These are phyloP conservation scores for Dryadomyces sulphureus DNA, from an alignment of 2,329 filamentous ascomycete genomes.

Conservation along the genomic window DNA sequence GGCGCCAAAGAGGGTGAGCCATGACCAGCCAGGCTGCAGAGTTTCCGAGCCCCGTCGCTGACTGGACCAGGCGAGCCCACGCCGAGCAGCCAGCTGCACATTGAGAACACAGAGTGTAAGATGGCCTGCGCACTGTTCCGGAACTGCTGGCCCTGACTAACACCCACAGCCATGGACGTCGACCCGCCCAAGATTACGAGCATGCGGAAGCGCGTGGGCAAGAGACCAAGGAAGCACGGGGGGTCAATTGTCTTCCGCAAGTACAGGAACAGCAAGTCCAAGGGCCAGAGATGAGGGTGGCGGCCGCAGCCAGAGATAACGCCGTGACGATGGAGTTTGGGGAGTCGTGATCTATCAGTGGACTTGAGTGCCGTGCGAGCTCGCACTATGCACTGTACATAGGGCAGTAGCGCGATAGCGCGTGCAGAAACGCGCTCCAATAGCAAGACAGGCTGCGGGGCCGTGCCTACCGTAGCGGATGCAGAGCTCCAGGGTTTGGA, in stretches of 20 bases:
- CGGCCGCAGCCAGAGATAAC: not conserved
- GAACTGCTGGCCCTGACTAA: not conserved
- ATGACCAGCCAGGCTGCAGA: too few species aligned
- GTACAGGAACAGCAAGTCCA: slow-evolving; percentile 35
- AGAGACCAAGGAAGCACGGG: slow-evolving; percentile 40
- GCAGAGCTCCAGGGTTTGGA: not conserved
- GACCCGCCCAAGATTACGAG: slow-evolving; percentile 25
- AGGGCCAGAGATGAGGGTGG: slow-evolving; percentile 18
- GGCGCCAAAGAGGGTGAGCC: too few species aligned
- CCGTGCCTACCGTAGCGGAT: not conserved
- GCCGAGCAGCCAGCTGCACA: slow-evolving; percentile 7
- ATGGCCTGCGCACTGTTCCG: not conserved
- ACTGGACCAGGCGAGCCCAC: too few species aligned
- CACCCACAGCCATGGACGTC: slow-evolving; percentile 37
- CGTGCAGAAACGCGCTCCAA: not conserved
- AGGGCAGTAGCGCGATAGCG: not conserved
- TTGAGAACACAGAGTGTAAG: slow-evolving; percentile 7
- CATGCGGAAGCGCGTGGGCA: slow-evolving; percentile 38
- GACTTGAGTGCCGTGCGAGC: too few species aligned
- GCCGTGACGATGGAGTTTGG: too few species aligned
- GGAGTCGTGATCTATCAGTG: too few species aligned
- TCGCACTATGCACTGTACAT: not conserved
- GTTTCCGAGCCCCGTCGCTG: too few species aligned
- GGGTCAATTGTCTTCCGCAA: slow-evolving; percentile 45
- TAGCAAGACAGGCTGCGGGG: not conserved